Evolutionary conservation across 768 basidiomycete genomes (phyloP).

Genomic region (Mycena haematopus): DNA sequence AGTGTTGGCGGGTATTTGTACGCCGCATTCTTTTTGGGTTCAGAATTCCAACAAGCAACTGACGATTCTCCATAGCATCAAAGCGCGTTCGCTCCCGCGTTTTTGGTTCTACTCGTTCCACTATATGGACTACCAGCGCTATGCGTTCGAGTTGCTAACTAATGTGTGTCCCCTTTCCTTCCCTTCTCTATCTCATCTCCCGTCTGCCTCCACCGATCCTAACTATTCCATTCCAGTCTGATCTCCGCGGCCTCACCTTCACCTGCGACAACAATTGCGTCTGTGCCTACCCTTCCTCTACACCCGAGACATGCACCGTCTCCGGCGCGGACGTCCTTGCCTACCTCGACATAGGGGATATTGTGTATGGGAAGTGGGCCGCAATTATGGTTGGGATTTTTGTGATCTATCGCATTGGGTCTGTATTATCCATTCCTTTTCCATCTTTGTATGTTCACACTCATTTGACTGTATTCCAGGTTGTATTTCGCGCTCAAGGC

Average conservation of each 20-base stretch:
- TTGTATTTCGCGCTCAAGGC: background rate
- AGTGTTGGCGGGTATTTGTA: conserved; percentile 55
- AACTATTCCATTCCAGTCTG: conserved; percentile 42
- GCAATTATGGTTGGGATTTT: conserved; percentile 53
- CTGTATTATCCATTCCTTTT: conserved; percentile 28
- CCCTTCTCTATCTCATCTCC: background rate
- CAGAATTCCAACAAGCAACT: too few relatives aligned
- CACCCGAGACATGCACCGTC: conserved; percentile 46
- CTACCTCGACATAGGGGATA: conserved; percentile 51
- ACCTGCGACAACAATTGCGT: conserved; percentile 48
- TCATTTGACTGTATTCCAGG: background rate
- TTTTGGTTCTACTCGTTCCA: conserved; percentile 68
- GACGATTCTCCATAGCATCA: too few relatives aligned
- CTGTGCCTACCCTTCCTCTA: conserved; percentile 51
- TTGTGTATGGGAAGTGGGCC: conserved; percentile 53
- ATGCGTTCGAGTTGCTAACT: conserved; percentile 46
- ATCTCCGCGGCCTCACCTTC: conserved; percentile 54
- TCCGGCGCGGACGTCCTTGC: conserved; percentile 56
- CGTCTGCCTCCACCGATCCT: background rate
- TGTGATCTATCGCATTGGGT: conserved; percentile 52
- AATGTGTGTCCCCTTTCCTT: conserved; percentile 36
- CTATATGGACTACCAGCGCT: conserved; percentile 60
- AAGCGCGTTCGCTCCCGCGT: conserved; percentile 56
- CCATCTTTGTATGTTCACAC: background rate
- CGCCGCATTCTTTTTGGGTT: conserved; percentile 30